Evolutionary conservation across 306 rosid species (phyloP), one percentile per base, ranked within the genome.

Genomic region (Inga oerstediana): DNA sequence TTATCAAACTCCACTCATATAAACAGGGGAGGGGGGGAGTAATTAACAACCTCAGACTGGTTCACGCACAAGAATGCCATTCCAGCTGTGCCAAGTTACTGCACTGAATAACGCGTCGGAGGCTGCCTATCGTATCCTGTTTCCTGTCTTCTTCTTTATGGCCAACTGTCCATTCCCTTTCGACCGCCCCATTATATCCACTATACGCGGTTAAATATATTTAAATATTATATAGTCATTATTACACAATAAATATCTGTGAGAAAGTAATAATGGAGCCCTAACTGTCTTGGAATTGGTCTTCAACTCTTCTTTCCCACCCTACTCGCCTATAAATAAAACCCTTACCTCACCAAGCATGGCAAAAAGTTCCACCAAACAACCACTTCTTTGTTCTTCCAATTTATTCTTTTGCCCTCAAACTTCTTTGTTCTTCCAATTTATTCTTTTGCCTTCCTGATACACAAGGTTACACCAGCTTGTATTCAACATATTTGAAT

Each of bases 301-400:
- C 44, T 52, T 24, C 34, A 8, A 8, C 69, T 44, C 62, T 41
- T 54, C 2, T 32, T 14, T 65, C n/a, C 35, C 27, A 19, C 37
- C 27, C 4, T 27, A 11, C 11, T 7, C 12, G 71, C 78, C 64
- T 83, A 86, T 80, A 86, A 70, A 76, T 68, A 70, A 16, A 32
- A 32, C 5, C 70, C 43, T 65, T 7, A 1, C 48, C 10, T 6
- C 49, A 73, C 30, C 8, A 65, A 32, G 54, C 0, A 73, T 19
- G 16, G 52, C 41, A 81, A 52, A 56, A 58, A 35, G 27, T 51
- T 69, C 58, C 75, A 45, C 46, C 65, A 7, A 5, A n/a, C 22
- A 80, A 27, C 12, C 19, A 62, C 43, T 16, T 34, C 12, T 6
- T 3, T 35, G 10, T 13, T 11, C 39, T 12, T 2, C 5, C 10